Percentiles rank a stretch among this genome's conserved stretches.
Conservation (phyloP, 73 alveolate genomes). For the Blepharisma stoltei region DNA sequence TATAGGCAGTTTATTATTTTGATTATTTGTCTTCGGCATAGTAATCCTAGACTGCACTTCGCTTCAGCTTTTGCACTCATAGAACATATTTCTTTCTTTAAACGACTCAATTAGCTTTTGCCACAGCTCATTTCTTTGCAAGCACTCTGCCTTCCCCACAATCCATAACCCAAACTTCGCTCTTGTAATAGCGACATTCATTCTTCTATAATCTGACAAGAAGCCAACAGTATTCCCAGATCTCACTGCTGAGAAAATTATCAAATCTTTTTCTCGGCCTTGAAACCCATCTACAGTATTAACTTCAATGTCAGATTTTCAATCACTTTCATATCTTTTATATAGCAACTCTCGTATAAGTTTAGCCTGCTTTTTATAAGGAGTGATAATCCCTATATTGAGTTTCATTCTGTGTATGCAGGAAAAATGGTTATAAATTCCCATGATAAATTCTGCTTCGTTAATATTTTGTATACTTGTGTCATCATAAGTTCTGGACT, state of each 20-base stretch:
- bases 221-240: slow-evolving; percentile 68
- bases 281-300: slow-evolving; percentile 94
- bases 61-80: not conserved
- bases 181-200: slow-evolving; percentile 95
- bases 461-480: slow-evolving; percentile 29
- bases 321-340: slow-evolving; percentile 14
- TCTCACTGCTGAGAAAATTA: slow-evolving; percentile 87
- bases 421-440: slow-evolving; percentile 3
- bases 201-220: slow-evolving; percentile 78
- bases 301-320: slow-evolving; percentile 64
- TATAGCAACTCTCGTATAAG: slow-evolving; percentile 29
- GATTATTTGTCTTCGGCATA: too few relatives aligned
- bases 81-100: slow-evolving; percentile 42
- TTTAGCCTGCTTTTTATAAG: slow-evolving; percentile 48
- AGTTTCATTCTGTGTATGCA: not conserved
- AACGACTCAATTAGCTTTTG: slow-evolving; percentile 50
- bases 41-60: not conserved
- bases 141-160: slow-evolving; percentile 61
- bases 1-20: too few relatives aligned
- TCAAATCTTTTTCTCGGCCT: slow-evolving; percentile 94
- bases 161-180: slow-evolving; percentile 86
- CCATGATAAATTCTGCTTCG: slow-evolving; percentile 42
- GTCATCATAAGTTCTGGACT: slow-evolving; percentile 29
- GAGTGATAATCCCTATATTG: slow-evolving; percentile 53
- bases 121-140: slow-evolving; percentile 69